These are phyloP conservation scores for Backusella luteola DNA, from an alignment of 192 early-diverging fungal species.

Conservation along the genomic window DNA sequence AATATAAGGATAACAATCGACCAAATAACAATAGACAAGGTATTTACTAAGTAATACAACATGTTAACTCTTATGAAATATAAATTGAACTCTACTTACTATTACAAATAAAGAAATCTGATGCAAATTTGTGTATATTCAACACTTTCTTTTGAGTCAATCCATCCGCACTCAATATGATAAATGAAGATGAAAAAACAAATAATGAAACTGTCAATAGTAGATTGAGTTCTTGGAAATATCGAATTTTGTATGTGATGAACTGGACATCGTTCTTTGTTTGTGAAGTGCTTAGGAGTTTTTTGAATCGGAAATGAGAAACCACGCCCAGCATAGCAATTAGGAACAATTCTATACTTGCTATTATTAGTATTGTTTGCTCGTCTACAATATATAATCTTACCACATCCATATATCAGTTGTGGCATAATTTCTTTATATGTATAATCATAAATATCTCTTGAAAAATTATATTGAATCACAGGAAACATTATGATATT, in stretches of 20 bases:
- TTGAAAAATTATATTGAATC: slow-evolving; percentile 37
- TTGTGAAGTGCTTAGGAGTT: slow-evolving; percentile 18
- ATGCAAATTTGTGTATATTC: slow-evolving; percentile 28
- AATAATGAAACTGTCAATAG: slow-evolving; percentile 21
- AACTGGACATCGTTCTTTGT: slow-evolving; percentile 13
- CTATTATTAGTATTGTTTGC: background rate
- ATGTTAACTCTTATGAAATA: background rate
- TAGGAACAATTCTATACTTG: slow-evolving; percentile 23
- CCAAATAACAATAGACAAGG: slow-evolving; percentile 21
- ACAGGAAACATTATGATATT: slow-evolving; percentile 37
- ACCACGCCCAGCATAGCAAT: slow-evolving; percentile 25
- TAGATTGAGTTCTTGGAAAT: slow-evolving; percentile 35
- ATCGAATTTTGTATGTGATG: slow-evolving; percentile 20
- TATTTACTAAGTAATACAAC: slow-evolving; percentile 14
- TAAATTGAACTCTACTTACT: slow-evolving; percentile 17
- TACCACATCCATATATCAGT: slow-evolving; percentile 31
- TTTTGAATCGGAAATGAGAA: slow-evolving; percentile 37
- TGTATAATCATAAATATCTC: slow-evolving; percentile 22
- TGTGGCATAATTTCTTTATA: slow-evolving; percentile 37
- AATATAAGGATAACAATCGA: slow-evolving; percentile 29
- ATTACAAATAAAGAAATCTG: slow-evolving; percentile 39
- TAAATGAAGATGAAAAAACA: slow-evolving; percentile 24
- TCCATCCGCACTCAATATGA: slow-evolving; percentile 37
- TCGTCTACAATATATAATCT: background rate
- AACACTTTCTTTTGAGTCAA: slow-evolving; percentile 25